Evolutionary conservation across 2,329 filamentous ascomycete genomes (phyloP).

Genomic region (Penicillium crustosum): DNA sequence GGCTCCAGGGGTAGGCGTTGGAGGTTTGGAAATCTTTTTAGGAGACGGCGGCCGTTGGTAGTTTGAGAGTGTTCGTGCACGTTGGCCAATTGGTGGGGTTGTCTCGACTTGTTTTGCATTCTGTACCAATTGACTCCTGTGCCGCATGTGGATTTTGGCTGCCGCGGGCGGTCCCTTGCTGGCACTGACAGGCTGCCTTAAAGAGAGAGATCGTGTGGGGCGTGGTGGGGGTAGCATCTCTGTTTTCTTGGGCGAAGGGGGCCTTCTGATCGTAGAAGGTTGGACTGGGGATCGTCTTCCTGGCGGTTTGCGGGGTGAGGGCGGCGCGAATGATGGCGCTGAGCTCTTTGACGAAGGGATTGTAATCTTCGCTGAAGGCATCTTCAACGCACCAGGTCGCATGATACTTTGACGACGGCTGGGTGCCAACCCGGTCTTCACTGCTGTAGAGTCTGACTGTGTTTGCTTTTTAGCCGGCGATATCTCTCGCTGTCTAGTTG

Average conservation of each 20-base stretch:
- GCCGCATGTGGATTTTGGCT: constrained; percentile 33
- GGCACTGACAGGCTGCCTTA: constrained; percentile 35
- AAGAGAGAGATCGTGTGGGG: constrained; percentile 37
- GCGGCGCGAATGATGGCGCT: constrained; percentile 18
- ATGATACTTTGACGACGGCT: constrained; percentile 34
- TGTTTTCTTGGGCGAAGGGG: constrained; percentile 31
- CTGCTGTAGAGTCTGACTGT: background rate
- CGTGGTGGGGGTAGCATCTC: constrained; percentile 38
- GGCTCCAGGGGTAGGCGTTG: constrained; percentile 19
- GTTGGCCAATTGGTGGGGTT: constrained; percentile 21
- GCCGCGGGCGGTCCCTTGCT: constrained; percentile 18
- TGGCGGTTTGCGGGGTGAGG: constrained; percentile 28
- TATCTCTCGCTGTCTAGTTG: constrained; percentile 11
- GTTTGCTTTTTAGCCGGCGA: constrained; percentile 11
- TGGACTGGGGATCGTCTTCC: constrained; percentile 13
- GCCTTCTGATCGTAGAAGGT: constrained; percentile 10
- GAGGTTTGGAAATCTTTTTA: constrained; percentile 36
- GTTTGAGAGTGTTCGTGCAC: constrained; percentile 35
- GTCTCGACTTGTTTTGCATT: constrained; percentile 20
- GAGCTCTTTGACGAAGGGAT: constrained; percentile 21
- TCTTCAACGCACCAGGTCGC: constrained; percentile 28
- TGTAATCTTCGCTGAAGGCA: constrained; percentile 17
- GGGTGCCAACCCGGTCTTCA: constrained; percentile 2
- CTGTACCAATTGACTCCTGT: constrained; percentile 37
- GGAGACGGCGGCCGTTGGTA: constrained; percentile 43